Evolutionary conservation across 2,329 filamentous ascomycete species (phyloP).

Genomic region (Ophiostoma angusticollis): DNA sequence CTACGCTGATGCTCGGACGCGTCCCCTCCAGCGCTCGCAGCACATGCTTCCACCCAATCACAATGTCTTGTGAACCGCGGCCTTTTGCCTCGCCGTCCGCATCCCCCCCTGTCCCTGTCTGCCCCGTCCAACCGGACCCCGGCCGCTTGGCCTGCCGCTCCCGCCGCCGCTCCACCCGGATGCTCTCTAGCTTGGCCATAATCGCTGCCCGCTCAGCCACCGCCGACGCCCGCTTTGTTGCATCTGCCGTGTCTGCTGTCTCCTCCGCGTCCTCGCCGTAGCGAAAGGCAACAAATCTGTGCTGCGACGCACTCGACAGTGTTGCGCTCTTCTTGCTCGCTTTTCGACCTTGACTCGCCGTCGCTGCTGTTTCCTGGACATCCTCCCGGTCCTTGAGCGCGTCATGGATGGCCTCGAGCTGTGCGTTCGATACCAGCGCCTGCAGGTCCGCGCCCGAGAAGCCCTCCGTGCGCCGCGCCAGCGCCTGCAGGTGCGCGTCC

Average conservation of each 20-base stretch:
- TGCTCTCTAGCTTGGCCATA: constrained; percentile 64
- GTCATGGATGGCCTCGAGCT: constrained; percentile 93
- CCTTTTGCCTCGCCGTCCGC: constrained; percentile 9
- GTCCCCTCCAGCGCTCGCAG: constrained; percentile 64
- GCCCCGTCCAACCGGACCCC: constrained; percentile 12
- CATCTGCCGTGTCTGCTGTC: constrained; percentile 21
- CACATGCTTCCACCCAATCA: constrained; percentile 76
- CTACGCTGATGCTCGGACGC: constrained; percentile 65
- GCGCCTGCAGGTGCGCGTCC: constrained; percentile 56
- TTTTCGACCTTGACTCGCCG: constrained; percentile 13
- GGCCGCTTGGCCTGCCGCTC: constrained; percentile 30
- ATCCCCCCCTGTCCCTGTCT: constrained; percentile 8
- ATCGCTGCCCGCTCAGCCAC: constrained; percentile 70
- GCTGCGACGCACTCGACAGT: constrained; percentile 18
- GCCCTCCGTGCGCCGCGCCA: constrained; percentile 70
- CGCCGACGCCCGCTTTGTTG: constrained; percentile 35
- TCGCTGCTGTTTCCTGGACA: constrained; percentile 16
- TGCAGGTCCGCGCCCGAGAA: constrained; percentile 93
- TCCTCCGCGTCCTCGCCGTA: constrained; percentile 48
- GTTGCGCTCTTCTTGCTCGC: constrained; percentile 1
- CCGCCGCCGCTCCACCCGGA: constrained; percentile 58
- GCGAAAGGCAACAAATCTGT: constrained; percentile 69
- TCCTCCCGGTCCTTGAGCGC: constrained; percentile 53
- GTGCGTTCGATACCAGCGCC: constrained; percentile 88
- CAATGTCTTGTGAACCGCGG: too few relatives aligned